These are phyloP conservation scores for bread wheat (Triticum aestivum) DNA, from an alignment of 176 grass and related monocot genomes.

Conservation along the genomic window IWGSC_CS_RefSeq_v2.1 NC_057803.1:389089130-389089629, in stretches of 20 bases:
- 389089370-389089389: constrained; percentile 38
- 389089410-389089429: constrained; percentile 65
- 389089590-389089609: neutral
- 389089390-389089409: constrained; percentile 93
- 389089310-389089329: constrained; percentile 94
- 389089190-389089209: constrained; percentile 69
- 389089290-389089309: constrained; percentile 98
- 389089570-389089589: neutral
- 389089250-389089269: neutral
- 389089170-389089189: constrained; percentile 89
- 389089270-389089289: constrained; percentile 80
- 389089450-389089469: neutral
- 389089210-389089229: constrained; percentile 2
- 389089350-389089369: constrained; percentile 53
- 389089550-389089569: neutral
- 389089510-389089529: neutral
- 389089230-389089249: neutral
- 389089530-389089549: neutral
- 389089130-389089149: constrained; percentile 94
- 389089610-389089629: neutral
- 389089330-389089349: constrained; percentile 93
- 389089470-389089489: neutral
- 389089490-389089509: neutral
- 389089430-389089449: constrained; percentile 87
- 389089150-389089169: constrained; percentile 96